Evolutionary conservation across 2,329 filamentous ascomycete species (phyloP).

Genomic region (Penicillium digitatum): DNA sequence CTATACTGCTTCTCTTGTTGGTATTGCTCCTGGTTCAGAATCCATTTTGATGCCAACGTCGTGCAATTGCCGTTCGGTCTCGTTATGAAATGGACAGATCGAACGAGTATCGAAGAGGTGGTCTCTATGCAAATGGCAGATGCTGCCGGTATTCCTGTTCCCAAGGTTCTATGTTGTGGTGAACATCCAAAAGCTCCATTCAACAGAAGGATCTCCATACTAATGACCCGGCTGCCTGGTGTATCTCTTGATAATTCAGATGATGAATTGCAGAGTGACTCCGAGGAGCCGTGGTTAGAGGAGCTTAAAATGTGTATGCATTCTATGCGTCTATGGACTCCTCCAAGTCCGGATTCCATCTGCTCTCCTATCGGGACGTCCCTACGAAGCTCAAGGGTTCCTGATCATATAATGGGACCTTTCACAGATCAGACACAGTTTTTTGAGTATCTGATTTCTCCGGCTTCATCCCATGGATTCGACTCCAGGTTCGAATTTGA

Average conservation of each 20-base stretch:
- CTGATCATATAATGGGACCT: slow-evolving; percentile 32
- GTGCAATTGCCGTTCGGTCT: slow-evolving; percentile 39
- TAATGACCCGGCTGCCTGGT: slow-evolving; percentile 44
- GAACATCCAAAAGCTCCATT: slow-evolving; percentile 26
- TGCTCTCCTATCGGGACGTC: slow-evolving; percentile 32
- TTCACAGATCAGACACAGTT: slow-evolving; percentile 28
- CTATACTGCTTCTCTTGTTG: slow-evolving; percentile 30
- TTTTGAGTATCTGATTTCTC: slow-evolving; percentile 28
- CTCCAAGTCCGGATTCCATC: slow-evolving; percentile 24
- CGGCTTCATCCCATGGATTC: slow-evolving; percentile 29
- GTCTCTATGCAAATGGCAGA: slow-evolving; percentile 35
- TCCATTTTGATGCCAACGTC: slow-evolving; percentile 27
- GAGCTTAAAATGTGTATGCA: slow-evolving; percentile 35
- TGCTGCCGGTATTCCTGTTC: slow-evolving; percentile 36
- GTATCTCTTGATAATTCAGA: slow-evolving; percentile 28
- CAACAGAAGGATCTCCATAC: slow-evolving; percentile 31
- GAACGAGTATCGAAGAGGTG: slow-evolving; percentile 37
- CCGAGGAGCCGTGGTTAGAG: slow-evolving; percentile 31
- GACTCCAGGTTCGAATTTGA: slow-evolving; percentile 26
- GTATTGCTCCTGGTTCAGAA: slow-evolving; percentile 31
- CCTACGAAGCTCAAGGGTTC: slow-evolving; percentile 33
- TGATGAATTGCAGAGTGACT: slow-evolving; percentile 26
- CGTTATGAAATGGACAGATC: slow-evolving; percentile 39
- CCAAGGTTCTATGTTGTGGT: slow-evolving; percentile 33
- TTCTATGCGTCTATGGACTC: slow-evolving; percentile 36